Base-by-base conservation (phyloP, 2,329 filamentous ascomycete genomes). In the Colletotrichum costaricense region DNA sequence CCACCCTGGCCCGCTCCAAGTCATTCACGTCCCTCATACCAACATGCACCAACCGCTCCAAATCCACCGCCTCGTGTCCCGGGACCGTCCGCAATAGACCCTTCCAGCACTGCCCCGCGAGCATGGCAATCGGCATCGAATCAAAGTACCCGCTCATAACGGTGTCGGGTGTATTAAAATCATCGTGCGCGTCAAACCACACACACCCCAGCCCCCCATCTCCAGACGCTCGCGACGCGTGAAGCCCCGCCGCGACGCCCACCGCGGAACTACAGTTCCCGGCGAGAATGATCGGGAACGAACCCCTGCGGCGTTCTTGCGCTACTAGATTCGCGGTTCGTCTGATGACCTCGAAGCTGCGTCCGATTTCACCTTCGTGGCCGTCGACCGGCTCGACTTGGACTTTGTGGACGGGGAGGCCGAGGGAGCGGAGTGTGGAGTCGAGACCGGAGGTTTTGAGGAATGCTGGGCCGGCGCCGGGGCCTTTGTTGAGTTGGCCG, bases 21-120 rank as follows among this genome's bases (percentile, higher is more conserved):
- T 78, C 77, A 5, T 75, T 80, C 2, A 80, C 77, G 28, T 80
- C 78, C 11, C 79, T 73, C 78, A 80, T 78, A 1, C 79, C 78
- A 6, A 76, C 74, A 35, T 80, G 78, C 5, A 80, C 64, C 8
- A 80, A 38, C 4, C 64, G 52, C 22, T 57, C 62, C 14, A 77
- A 58, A 16, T 42, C 16, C 38, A 42, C 19, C 38, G 6, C 2
- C 38, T 42, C 14, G 16, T 42, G 38, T 42, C 38, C 75, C 59
- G 76, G 62, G 75, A n/a, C 62, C 77, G 56, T 19, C 49, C 66
- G 30, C 38, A 42, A 42, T 19, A 42, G 2, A 42, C 38, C 38
- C 38, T 76, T 78, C 76, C 77, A 81, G 38, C 76, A 79, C 46
- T 74, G 60, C 2, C 77, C 77, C 4, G 65, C 76, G 6, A 79